Conservation (phyloP, 2,329 filamentous ascomycete species). For the Neonectria faginata region DNA sequence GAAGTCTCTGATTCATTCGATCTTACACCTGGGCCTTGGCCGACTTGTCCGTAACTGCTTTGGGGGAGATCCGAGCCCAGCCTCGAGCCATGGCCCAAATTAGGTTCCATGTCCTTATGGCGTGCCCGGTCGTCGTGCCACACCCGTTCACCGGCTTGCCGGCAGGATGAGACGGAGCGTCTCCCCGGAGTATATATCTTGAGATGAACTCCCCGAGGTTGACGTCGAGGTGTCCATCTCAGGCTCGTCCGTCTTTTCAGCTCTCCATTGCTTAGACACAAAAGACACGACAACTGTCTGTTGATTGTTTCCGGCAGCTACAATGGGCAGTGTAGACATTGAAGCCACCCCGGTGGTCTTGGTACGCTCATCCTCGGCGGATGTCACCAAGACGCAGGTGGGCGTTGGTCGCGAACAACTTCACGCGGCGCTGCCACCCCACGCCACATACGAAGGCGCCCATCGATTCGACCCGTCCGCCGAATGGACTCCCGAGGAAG, state of each 20-base stretch:
- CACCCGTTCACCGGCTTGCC: slow-evolving; percentile 25
- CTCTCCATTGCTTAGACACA: not conserved
- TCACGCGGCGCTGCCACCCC: slow-evolving; percentile 45
- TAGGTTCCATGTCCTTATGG: slow-evolving; percentile 41
- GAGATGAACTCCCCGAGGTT: slow-evolving; percentile 30
- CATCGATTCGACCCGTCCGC: slow-evolving; percentile 56
- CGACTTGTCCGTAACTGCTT: slow-evolving; percentile 16
- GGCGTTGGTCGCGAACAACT: slow-evolving; percentile 55
- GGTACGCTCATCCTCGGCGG: slow-evolving; percentile 41
- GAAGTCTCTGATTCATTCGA: slow-evolving; percentile 8
- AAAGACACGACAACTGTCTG: not conserved
- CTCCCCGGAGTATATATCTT: slow-evolving; percentile 44
- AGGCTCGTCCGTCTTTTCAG: not conserved
- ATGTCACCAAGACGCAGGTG: slow-evolving; percentile 42
- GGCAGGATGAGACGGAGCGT: slow-evolving; percentile 33
- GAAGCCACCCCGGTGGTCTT: slow-evolving; percentile 43
- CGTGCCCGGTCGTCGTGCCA: slow-evolving; percentile 43
- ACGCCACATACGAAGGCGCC: slow-evolving; percentile 53
- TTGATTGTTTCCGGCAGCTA: slow-evolving; percentile 2
- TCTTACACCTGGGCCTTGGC: not conserved
- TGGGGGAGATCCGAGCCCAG: slow-evolving; percentile 11
- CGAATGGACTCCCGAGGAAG: slow-evolving; percentile 68
- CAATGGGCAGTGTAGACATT: slow-evolving; percentile 46
- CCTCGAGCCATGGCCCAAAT: slow-evolving; percentile 30
- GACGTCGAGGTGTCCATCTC: slow-evolving; percentile 13